A percentile compares a stretch with the other conserved stretches of the same genome.
phyloP scores from a whole-genome alignment of 805 yeast species.

The Tetrapisispora arboricola region DNA sequence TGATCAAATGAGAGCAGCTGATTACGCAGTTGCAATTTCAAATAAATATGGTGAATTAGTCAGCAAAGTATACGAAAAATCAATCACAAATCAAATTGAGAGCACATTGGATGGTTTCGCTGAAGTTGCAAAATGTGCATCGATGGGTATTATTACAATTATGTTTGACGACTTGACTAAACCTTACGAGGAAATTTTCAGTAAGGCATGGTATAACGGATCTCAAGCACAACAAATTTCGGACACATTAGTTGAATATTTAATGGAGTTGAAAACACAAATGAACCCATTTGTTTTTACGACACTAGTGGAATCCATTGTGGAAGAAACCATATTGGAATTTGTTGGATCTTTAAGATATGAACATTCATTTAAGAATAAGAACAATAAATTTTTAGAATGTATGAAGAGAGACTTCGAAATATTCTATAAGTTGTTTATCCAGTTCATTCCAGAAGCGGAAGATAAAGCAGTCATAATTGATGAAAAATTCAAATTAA shows the following conservation, averaged over 20 bases:
- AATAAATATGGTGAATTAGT: slow-evolving; percentile 57
- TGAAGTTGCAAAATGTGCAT: slow-evolving; percentile 56
- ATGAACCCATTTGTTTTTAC: slow-evolving; percentile 46
- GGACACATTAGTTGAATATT: slow-evolving; percentile 67
- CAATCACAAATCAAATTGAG: slow-evolving; percentile 48
- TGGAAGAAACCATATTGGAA: slow-evolving; percentile 41
- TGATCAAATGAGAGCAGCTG: slow-evolving; percentile 68
- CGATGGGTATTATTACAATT: slow-evolving; percentile 44
- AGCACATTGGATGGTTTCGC: slow-evolving; percentile 73
- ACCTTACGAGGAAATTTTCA: slow-evolving; percentile 52
- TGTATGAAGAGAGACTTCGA: slow-evolving; percentile 54
- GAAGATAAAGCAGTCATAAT: slow-evolving; percentile 28
- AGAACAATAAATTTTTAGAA: slow-evolving; percentile 37
- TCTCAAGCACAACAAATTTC: slow-evolving; percentile 50
- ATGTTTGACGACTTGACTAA: slow-evolving; percentile 62
- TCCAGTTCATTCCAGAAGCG: slow-evolving; percentile 33
- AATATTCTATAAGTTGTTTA: slow-evolving; percentile 43
- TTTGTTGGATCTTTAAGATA: slow-evolving; percentile 40
- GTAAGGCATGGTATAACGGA: slow-evolving; percentile 59
- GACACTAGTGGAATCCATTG: slow-evolving; percentile 41
- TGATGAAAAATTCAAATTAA: slow-evolving; percentile 42
- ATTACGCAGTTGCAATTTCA: slow-evolving; percentile 58
- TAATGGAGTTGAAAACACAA: slow-evolving; percentile 48
- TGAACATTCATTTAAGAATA: slow-evolving; percentile 33
- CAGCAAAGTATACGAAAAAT: slow-evolving; percentile 48